phyloP scores from a whole-genome alignment of 345 rosid genomes.

The Carallia brachiata region DNA sequence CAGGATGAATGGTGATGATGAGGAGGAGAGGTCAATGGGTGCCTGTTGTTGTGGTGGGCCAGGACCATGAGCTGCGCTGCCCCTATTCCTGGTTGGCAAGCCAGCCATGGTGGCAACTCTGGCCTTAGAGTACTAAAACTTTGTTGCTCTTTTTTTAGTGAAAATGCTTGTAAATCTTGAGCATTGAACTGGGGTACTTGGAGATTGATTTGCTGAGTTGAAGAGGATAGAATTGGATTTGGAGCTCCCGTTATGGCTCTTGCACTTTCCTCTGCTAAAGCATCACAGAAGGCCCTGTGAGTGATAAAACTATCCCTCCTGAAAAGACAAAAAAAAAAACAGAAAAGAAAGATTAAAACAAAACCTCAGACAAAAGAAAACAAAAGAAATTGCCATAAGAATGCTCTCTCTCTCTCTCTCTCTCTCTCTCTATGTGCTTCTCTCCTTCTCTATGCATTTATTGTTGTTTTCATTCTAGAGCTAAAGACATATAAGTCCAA shows the following conservation, averaged over 20 bases:
- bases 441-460: background rate
- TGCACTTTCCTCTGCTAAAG: conserved; percentile 70
- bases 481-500: conserved; percentile 34
- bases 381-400: conserved; percentile 24
- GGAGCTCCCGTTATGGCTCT: conserved; percentile 30
- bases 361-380: conserved; percentile 17
- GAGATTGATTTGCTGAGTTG: conserved; percentile 12
- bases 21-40: conserved; percentile 11
- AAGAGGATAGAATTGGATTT: conserved; percentile 21
- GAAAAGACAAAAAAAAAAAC: conserved; percentile 20
- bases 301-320: conserved; percentile 96
- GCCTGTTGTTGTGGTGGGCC: conserved; percentile 27
- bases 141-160: conserved; percentile 55
- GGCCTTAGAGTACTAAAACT: conserved; percentile 22
- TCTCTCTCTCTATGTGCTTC: conserved; percentile 6
- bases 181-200: conserved; percentile 41
- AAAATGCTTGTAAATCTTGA: conserved; percentile 37
- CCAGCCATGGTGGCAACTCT: conserved; percentile 59
- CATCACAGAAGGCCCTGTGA: conserved; percentile 96
- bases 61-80: conserved; percentile 16
- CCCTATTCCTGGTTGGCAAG: conserved; percentile 25
- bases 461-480: conserved; percentile 3
- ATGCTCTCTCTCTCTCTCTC: conserved; percentile 10
- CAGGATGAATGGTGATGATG: conserved; percentile 27
- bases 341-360: conserved; percentile 1